phyloP scores from a whole-genome alignment of 106 monocot species.

The Acorus gramineus region DNA sequence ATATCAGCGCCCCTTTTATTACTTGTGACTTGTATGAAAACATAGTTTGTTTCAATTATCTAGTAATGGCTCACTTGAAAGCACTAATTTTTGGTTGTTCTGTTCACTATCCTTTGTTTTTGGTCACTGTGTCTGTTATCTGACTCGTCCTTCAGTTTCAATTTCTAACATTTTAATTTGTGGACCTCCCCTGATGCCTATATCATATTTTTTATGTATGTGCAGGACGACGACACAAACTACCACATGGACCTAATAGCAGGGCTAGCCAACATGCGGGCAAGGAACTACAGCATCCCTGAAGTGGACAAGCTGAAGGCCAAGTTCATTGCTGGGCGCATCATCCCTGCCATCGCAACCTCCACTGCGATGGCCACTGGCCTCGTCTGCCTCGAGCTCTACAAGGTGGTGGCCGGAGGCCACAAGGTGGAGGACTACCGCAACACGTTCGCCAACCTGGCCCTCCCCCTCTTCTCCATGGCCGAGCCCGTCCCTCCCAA shows the following conservation, averaged over 20 bases:
- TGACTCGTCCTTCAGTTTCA: too few relatives aligned
- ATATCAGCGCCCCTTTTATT: too few relatives aligned
- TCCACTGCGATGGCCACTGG: constrained; percentile 57
- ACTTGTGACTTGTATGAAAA: too few relatives aligned
- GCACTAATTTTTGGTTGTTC: too few relatives aligned
- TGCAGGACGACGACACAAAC: constrained; percentile 45
- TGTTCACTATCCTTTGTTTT: too few relatives aligned
- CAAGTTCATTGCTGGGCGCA: constrained; percentile 45
- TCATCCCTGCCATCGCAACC: constrained; percentile 46
- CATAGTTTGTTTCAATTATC: too few relatives aligned
- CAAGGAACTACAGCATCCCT: constrained; percentile 50
- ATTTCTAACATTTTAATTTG: too few relatives aligned
- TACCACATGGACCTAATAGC: constrained; percentile 61
- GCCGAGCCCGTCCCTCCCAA: constrained; percentile 50
- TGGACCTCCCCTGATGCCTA: too few relatives aligned
- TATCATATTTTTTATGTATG: too few relatives aligned
- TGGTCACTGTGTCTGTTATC: too few relatives aligned
- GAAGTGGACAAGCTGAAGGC: constrained; percentile 63
- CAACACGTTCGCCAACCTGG: constrained; percentile 51
- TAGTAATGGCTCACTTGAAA: too few relatives aligned
- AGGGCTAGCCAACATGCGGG: constrained; percentile 55
- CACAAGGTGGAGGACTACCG: constrained; percentile 54
- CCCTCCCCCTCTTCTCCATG: constrained; percentile 44
- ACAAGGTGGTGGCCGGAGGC: constrained; percentile 44
- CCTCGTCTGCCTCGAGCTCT: constrained; percentile 50